Conservation (phyloP, 1,284 basidiomycete genomes). For the Nidula niveotomentosa region DNA sequence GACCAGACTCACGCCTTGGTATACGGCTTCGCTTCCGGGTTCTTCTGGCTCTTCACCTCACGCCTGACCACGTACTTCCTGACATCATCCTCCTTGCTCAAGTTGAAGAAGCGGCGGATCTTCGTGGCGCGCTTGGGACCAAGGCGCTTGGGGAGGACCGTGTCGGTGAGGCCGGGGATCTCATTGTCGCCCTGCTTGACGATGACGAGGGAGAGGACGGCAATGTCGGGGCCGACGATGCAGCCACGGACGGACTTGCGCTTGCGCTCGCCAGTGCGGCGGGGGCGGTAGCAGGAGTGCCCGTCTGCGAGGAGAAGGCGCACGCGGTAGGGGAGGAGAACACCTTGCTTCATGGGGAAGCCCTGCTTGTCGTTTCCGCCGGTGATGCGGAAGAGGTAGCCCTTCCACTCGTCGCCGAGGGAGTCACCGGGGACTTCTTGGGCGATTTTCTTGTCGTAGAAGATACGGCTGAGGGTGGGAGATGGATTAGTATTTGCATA, state of each 20-base stretch:
- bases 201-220: slow-evolving; percentile 92
- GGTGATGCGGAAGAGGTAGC: slow-evolving; percentile 96
- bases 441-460: slow-evolving; percentile 96
- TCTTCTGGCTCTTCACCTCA: slow-evolving; percentile 90
- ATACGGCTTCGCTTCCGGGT: slow-evolving; percentile 93
- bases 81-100: slow-evolving; percentile 98
- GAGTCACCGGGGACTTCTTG: slow-evolving; percentile 94
- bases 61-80: slow-evolving; percentile 95
- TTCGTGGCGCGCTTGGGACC: slow-evolving; percentile 95
- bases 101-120: slow-evolving; percentile 98
- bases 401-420: slow-evolving; percentile 96
- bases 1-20: slow-evolving; percentile 86
- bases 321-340: slow-evolving; percentile 94
- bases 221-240: slow-evolving; percentile 96
- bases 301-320: slow-evolving; percentile 92
- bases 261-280: slow-evolving; percentile 95
- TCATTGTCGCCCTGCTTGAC: slow-evolving; percentile 97
- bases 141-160: slow-evolving; percentile 91
- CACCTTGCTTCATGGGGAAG: slow-evolving; percentile 99
- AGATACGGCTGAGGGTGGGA: slow-evolving; percentile 84
- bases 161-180: slow-evolving; percentile 92
- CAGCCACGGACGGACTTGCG: slow-evolving; percentile 99
- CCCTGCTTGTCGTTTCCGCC: slow-evolving; percentile 97
- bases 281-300: slow-evolving; percentile 96
- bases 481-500: not conserved